Evolutionary conservation across 2,329 filamentous ascomycete species (phyloP), one percentile per base, ranked within the genome.

Genomic region (Venturia nashicola): DNA sequence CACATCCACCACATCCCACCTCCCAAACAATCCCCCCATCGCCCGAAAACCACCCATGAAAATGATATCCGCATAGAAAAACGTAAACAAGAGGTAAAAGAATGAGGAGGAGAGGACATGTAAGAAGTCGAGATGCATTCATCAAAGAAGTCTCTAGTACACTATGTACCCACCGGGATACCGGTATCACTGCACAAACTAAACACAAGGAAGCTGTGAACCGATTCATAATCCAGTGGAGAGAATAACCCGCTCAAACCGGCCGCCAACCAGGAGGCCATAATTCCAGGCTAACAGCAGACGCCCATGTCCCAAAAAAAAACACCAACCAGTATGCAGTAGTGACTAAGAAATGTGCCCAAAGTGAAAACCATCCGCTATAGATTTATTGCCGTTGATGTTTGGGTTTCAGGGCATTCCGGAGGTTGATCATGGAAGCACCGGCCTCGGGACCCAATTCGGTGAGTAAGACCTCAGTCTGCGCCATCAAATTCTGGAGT

Each of bases 391-490:
- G 11, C 14, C 34, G 36, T 34, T 42, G 59, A 27, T 60, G 20
- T 42, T 27, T 42, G 8, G 59, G 59, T 60, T 42, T 60, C 20
- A 60, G n/a, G 8, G 51, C 51, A 14, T 46, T 59, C 54, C 62
- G 14, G 12, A 65, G 46, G n/a, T 89, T 93, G 69, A 97, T 83
- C 73, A 97, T 92, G 12, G 51, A 34, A 39, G 91, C 87, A 44
- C 89, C 91, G 12, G 88, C 82, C 48, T 90, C 87, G 70, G 88
- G 84, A 59, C 88, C 84, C 16, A 96, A 80, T 64, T 93, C 88
- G 65, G 91, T 88, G n/a, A 97, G 82, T 16, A 97, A 79, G 0
- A 90, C 89, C 67, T 86, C 88, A 0, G 91, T 95, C 76, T 97
- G 91, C 66, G 92, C 89, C 71, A 89, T 91, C 6, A 97, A 74